Evolutionary conservation across 352 stramenopile species (phyloP).

Genomic region (Peronospora farinosa): DNA sequence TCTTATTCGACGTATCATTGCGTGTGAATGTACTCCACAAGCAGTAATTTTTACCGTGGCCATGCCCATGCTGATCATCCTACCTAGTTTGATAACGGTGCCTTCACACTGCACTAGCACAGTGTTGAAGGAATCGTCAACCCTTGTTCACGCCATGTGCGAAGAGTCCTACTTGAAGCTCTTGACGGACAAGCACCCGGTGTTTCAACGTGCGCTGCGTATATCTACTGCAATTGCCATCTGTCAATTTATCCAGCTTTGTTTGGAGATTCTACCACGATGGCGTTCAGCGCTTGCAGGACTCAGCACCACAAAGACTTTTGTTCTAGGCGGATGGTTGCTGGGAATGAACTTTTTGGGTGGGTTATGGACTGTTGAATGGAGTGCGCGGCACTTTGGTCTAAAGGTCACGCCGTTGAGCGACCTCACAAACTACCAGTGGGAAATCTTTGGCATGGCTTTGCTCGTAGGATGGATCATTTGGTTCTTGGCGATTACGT

Average conservation of each 20-base stretch:
- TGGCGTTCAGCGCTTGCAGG: slow-evolving; percentile 60
- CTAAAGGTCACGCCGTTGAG: slow-evolving; percentile 68
- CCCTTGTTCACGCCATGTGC: slow-evolving; percentile 53
- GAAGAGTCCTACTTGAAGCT: slow-evolving; percentile 83
- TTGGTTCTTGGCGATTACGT: slow-evolving; percentile 73
- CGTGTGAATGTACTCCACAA: slow-evolving; percentile 66
- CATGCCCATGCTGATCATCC: slow-evolving; percentile 65
- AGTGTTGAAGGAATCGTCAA: slow-evolving; percentile 22
- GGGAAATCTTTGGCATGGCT: slow-evolving; percentile 79
- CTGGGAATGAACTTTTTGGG: slow-evolving; percentile 56
- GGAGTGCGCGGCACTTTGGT: slow-evolving; percentile 62
- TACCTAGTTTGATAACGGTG: slow-evolving; percentile 70
- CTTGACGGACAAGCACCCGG: slow-evolving; percentile 68
- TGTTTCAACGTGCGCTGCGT: slow-evolving; percentile 78
- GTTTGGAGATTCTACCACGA: slow-evolving; percentile 66
- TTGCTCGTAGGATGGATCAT: slow-evolving; percentile 74
- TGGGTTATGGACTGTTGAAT: slow-evolving; percentile 68
- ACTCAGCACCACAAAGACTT: slow-evolving; percentile 45
- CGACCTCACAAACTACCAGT: slow-evolving; percentile 52
- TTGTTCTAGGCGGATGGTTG: slow-evolving; percentile 52
- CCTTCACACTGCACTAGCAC: slow-evolving; percentile 46
- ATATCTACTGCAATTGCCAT: slow-evolving; percentile 78
- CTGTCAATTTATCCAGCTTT: slow-evolving; percentile 83
- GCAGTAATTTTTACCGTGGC: slow-evolving; percentile 70
- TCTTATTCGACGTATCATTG: slow-evolving; percentile 81